Evolutionary conservation across 352 stramenopile genomes (phyloP).

Genomic region (Phytopythium vexans): DNA sequence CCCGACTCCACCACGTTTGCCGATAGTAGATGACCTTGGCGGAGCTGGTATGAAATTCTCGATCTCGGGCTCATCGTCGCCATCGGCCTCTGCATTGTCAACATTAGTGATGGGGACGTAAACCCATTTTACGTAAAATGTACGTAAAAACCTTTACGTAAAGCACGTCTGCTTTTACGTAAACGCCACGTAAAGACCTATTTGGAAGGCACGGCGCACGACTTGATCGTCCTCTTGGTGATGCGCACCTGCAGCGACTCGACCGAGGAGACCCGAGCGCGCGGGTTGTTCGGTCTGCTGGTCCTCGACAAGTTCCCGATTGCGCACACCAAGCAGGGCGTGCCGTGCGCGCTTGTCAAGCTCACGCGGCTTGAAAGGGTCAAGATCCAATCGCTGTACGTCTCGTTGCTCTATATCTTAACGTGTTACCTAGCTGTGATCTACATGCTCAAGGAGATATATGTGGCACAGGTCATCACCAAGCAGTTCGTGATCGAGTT

Average conservation of each 20-base stretch:
- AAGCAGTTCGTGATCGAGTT: slow-evolving; percentile 86
- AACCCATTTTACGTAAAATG: slow-evolving; percentile 5
- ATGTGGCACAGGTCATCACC: slow-evolving; percentile 80
- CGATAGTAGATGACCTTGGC: no score
- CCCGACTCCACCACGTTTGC: no score
- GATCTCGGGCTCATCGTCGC: no score
- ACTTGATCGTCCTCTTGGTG: slow-evolving; percentile 89
- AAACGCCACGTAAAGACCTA: no score
- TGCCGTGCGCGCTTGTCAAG: slow-evolving; percentile 87
- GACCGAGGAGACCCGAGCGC: slow-evolving; percentile 85
- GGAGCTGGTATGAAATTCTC: no score
- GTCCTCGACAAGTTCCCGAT: slow-evolving; percentile 75
- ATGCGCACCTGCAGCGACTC: slow-evolving; percentile 87
- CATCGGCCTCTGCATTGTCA: no score
- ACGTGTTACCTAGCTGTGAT: slow-evolving; percentile 68
- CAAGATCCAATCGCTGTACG: slow-evolving; percentile 75
- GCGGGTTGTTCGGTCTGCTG: slow-evolving; percentile 83
- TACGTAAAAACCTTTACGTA: no score
- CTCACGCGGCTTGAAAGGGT: slow-evolving; percentile 78
- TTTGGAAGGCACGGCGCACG: slow-evolving; percentile 81
- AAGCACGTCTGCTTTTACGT: no score
- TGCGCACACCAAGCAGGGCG: slow-evolving; percentile 81
- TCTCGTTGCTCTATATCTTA: slow-evolving; percentile 82
- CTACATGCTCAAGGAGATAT: slow-evolving; percentile 79
- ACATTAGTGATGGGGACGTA: slow-evolving; percentile 8